phyloP scores from a whole-genome alignment of 306 rosid genomes.

The Vigna unguiculata region DNA sequence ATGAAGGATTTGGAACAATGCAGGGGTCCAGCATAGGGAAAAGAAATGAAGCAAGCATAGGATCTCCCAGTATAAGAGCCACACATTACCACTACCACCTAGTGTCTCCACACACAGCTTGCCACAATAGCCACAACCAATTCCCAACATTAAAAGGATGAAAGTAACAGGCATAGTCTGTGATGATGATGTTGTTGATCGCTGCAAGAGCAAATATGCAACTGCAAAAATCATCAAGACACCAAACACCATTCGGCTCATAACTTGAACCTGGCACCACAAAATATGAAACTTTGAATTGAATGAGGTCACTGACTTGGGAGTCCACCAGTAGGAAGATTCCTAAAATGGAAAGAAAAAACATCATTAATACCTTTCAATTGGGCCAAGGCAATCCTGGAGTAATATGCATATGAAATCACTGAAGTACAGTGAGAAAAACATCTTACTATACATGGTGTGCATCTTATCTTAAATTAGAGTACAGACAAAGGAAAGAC shows the following conservation, averaged over 20 bases:
- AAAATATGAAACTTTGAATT: conserved; percentile 55
- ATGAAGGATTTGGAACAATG: conserved; percentile 59
- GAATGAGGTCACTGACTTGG: conserved; percentile 58
- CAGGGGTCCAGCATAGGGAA: conserved; percentile 57
- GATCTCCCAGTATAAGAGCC: conserved; percentile 83
- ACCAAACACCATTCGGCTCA: conserved; percentile 71
- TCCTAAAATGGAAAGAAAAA: conserved; percentile 55
- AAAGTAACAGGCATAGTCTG: conserved; percentile 81
- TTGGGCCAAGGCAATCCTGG: conserved; percentile 23
- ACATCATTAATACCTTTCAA: conserved; percentile 9
- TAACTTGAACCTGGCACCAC: conserved; percentile 70
- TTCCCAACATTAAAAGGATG: conserved; percentile 71
- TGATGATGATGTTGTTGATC: conserved; percentile 64
- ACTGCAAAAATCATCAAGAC: conserved; percentile 62
- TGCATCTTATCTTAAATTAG: conserved; percentile 23
- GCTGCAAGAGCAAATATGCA: conserved; percentile 65
- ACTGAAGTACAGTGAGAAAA: neutral
- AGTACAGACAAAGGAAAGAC: conserved; percentile 9
- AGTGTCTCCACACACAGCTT: conserved; percentile 80
- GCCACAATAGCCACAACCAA: conserved; percentile 76
- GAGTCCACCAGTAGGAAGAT: conserved; percentile 74
- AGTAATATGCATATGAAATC: conserved; percentile 24
- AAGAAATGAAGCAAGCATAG: conserved; percentile 74
- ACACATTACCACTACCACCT: conserved; percentile 83
- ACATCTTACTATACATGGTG: conserved; percentile 37